Evolutionary conservation across 2,329 filamentous ascomycete genomes (phyloP).

Genomic region (Curvularia spicifera): DNA sequence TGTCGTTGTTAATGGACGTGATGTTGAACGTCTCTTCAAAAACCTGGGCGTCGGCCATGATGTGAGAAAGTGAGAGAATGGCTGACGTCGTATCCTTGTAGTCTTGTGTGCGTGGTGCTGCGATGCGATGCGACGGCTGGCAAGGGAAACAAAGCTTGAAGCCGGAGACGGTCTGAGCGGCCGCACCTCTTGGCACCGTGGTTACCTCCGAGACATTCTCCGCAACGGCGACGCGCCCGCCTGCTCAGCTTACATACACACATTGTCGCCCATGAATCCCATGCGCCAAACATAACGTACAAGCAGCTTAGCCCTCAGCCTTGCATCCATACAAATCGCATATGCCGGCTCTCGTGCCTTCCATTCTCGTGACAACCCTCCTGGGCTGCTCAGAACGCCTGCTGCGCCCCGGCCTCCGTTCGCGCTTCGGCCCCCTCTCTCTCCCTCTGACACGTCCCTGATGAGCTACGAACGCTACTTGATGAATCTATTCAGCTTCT

Average conservation of each 20-base stretch:
- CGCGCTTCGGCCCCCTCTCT: neutral
- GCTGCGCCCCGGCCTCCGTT: conserved; percentile 10
- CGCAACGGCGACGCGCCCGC: conserved; percentile 11
- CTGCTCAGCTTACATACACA: neutral
- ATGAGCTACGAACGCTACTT: conserved; percentile 22
- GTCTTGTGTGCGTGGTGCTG: neutral
- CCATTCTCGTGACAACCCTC: conserved; percentile 2
- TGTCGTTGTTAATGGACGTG: conserved; percentile 77
- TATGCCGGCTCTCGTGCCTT: conserved; percentile 5
- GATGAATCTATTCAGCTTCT: conserved; percentile 27
- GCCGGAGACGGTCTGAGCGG: conserved; percentile 13
- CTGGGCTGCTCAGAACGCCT: neutral
- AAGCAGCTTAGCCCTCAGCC: neutral
- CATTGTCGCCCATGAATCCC: neutral
- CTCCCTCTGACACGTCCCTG: conserved; percentile 1
- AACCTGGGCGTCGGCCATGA: conserved; percentile 84
- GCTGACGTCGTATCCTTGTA: neutral
- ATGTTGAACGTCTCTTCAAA: conserved; percentile 93
- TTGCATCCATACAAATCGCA: neutral
- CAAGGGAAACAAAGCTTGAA: conserved; percentile 22
- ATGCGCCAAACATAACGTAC: neutral
- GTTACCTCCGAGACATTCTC: conserved; percentile 22
- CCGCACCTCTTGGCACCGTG: conserved; percentile 13
- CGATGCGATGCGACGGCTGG: conserved; percentile 10
- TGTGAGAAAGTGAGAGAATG: conserved; percentile 27